Base-by-base conservation (phyloP, 148 eudicot species). In the Gaultheria prostrata region DNA sequence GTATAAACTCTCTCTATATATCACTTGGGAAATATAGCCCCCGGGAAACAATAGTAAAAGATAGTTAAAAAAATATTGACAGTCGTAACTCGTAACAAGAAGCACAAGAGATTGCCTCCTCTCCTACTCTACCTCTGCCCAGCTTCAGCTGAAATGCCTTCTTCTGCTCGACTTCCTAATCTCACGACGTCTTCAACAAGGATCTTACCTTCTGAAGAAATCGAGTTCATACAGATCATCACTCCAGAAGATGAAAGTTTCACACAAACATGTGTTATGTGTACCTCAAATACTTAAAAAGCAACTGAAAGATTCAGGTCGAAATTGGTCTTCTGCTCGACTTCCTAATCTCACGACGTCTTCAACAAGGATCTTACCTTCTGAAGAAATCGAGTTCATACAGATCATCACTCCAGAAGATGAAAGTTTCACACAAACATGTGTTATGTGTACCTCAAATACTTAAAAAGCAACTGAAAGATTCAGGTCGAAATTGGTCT, bases 351-450 rank as follows among this genome's bases (percentile, higher is more conserved):
- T 91, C 56, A 92, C 98, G 49, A 92, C 90, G 85, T 94, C 94
- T 87, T 92, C 94, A 18, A 92, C 98, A 59, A 89, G 91, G 81
- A 94, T 94, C 88, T 94, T 94, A 61, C 98, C 98, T 78, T 92
- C 98, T 92, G 93, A 39, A 84, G 3, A 79, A 69, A 80, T 8
- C 15, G 26, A 71, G 46, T 74, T 26, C 83, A 46, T 33, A 11
- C 35, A 53, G 48, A 46, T 13, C 21, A 30, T 1, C 20, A 56
- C 39, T 46, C 28, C 6, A 28, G 11, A 56, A 70, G 48, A 70
- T 12, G 13, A 56, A 26, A 21, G 50, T 32, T 49, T 83, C 63
- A 28, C 35, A 13, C 39, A 48, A 69, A 6, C n/a, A 72, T 8
- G 33, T 57, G 46, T 77, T 35, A 35, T 35, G 2, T n/a, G n/a